Evolutionary conservation across 495 filamentous ascomycete species (phyloP), one percentile per base, ranked within the genome.

Genomic region (Pyrenula aspistea): DNA sequence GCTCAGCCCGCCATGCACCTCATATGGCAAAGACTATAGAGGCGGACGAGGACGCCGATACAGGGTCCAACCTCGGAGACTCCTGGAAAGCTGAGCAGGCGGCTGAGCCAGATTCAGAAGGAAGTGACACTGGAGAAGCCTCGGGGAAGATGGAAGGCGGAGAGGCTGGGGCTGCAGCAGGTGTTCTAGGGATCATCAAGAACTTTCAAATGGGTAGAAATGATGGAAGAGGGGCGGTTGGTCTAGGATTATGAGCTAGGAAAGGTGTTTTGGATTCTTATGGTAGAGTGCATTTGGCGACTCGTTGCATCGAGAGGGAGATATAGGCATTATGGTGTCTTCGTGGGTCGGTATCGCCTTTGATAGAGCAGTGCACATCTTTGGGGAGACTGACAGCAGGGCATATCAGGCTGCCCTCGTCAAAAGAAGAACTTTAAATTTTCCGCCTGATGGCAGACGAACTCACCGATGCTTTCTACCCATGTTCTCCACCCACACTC

Each of bases 151-250:
- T n/a, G n/a, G n/a, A n/a, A n/a, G n/a, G n/a, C n/a, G n/a, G n/a
- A n/a, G 66, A 69, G 10, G 77, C 65, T 48, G 56, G 54, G 49
- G 71, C 72, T 3, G 77, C 79, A 1, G 88, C 86, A 22, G 73
- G 73, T 3, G 93, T 98, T 11, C 73, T 98, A 56, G 87, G 87
- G 1, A 71, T 97, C 68, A 79, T 98, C 51, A 88, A 91, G 64
- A 87, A 97, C 66, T 95, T 95, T 67, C 87, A 91, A 66, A 90
- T 85, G 70, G 88, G 81, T 55, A 88, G 91, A 65, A 81, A 83
- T 56, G 85, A 88, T 53, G 79, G 78, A 12, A 71, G 81, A 55
- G 71, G 60, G 1, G 67, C 53, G 21, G 55, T 4, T 4, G 31
- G 31, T 15, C 4, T 42, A 4, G 31, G 31, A 15, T 42, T 42